Base-by-base conservation (phyloP, 768 basidiomycete genomes). In the Tremella mesenterica region DNA sequence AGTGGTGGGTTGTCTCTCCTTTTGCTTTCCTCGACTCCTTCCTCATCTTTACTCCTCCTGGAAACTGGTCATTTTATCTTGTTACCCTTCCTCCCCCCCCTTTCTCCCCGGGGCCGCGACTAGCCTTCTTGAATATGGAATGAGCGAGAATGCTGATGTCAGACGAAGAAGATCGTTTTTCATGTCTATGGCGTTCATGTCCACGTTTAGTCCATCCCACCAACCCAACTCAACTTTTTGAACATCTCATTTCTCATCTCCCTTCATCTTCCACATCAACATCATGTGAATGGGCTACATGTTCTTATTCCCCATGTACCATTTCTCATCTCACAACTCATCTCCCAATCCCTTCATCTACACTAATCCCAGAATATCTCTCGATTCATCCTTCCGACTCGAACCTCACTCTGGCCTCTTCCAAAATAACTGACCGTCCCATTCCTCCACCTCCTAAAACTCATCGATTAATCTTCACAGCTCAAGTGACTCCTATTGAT, bases 261-360 rank as follows among this genome's bases (percentile, higher is more conserved):
- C n/a, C n/a, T n/a, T n/a, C n/a, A n/a, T 5, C 75, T 77, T 78
- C 80, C 14, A 76, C 81, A 0, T 77, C 79, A n/a, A 80, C 83
- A 74, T 21, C 52, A 27, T 91, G 90, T 67, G 66, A 79, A 4
- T 93, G 90, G 90, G 78, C 81, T 2, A 77, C 81, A 7, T 92
- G 89, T 69, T 58, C 77, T 76, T 45, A 56, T 72, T 5, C 65
- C 74, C 26, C 71, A 79, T 57, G 74, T 81, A 43, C 82, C 77
- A 62, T 71, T 76, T 30, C 75, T 70, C 50, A 77, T 85, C 53
- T 82, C 80, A 47, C 78, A 77, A 12, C 90, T 75, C 79, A 33
- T 81, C 83, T 71, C 81, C 87, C 30, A 70, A 76, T 16, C 73
- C 76, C 38, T 73, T 79, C 52, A 85, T 44, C 52, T 10, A 23